Evolutionary conservation across 2,329 filamentous ascomycete species (phyloP).

Genomic region (Hymenoscyphus occultus): DNA sequence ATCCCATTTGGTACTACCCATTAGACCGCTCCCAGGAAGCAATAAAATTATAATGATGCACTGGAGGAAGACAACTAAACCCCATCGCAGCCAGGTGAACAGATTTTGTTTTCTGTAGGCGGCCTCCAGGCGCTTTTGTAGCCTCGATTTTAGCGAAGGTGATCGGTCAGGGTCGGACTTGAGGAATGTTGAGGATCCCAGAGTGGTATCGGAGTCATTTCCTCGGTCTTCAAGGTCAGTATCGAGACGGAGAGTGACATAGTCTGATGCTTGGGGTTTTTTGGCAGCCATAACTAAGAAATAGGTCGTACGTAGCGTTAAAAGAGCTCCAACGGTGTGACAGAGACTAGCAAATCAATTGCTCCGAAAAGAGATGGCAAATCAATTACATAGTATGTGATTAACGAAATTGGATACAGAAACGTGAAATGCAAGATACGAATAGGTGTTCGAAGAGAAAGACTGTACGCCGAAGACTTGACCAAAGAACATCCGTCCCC

Average conservation of each 20-base stretch:
- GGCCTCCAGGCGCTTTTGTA: slow-evolving; percentile 15
- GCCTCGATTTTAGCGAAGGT: slow-evolving; percentile 11
- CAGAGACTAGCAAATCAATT: slow-evolving; percentile 10
- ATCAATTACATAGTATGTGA: slow-evolving; percentile 1
- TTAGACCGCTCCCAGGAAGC: slow-evolving; percentile 20
- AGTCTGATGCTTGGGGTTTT: neutral
- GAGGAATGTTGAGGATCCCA: slow-evolving; percentile 27
- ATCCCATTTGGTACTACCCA: slow-evolving; percentile 16
- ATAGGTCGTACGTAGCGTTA: neutral
- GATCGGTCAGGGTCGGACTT: slow-evolving; percentile 11
- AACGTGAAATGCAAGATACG: slow-evolving; percentile 1
- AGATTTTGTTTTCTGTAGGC: slow-evolving; percentile 15
- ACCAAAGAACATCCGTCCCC: neutral
- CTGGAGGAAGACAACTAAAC: slow-evolving; percentile 30
- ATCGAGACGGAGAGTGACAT: slow-evolving; percentile 3
- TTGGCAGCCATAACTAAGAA: slow-evolving; percentile 7
- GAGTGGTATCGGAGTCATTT: slow-evolving; percentile 31
- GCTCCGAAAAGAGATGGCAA: slow-evolving; percentile 12
- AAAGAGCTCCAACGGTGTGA: neutral
- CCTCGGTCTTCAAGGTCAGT: slow-evolving; percentile 22
- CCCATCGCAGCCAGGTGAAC: slow-evolving; percentile 34
- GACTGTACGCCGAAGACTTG: neutral
- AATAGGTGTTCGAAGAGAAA: neutral
- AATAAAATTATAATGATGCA: slow-evolving; percentile 32
- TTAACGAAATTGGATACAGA: slow-evolving; percentile 1